phyloP scores from a whole-genome alignment of 192 early-diverging fungal genomes.

The Helicostylum pulchrum region DNA sequence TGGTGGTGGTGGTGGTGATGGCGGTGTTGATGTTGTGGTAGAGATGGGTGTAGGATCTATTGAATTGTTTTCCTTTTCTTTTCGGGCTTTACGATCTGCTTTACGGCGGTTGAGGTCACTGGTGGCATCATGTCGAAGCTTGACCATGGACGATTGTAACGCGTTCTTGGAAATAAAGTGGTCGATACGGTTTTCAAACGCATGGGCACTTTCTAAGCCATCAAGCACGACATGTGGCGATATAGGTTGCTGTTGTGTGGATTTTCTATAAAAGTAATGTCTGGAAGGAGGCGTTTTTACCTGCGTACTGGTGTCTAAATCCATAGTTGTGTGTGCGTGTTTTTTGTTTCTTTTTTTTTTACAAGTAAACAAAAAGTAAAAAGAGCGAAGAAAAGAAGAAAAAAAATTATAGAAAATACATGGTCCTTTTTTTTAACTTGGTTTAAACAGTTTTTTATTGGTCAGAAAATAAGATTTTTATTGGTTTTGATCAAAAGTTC shows the following conservation, averaged over 20 bases:
- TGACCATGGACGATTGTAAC: neutral
- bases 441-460: too few relatives aligned
- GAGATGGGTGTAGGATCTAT: neutral
- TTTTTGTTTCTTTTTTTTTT: too few relatives aligned
- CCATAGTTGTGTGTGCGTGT: too few relatives aligned
- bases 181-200: slow-evolving; percentile 18
- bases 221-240: neutral
- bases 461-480: too few relatives aligned
- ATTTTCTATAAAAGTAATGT: slow-evolving; percentile 18
- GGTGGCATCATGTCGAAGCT: neutral
- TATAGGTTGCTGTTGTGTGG: neutral
- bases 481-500: too few relatives aligned
- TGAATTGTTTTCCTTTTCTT: slow-evolving; percentile 13
- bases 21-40: neutral
- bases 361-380: too few relatives aligned
- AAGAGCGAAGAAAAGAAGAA: too few relatives aligned
- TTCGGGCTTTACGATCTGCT: slow-evolving; percentile 16
- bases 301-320: too few relatives aligned
- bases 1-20: neutral
- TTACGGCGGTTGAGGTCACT: slow-evolving; percentile 16
- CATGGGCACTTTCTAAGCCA: slow-evolving; percentile 9
- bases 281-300: slow-evolving; percentile 1
- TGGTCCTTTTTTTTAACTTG: too few relatives aligned
- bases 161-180: slow-evolving; percentile 5
- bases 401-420: too few relatives aligned